Evolutionary conservation across 1,139 yeast species (phyloP).

Genomic region (Pichiaceae sp.): DNA sequence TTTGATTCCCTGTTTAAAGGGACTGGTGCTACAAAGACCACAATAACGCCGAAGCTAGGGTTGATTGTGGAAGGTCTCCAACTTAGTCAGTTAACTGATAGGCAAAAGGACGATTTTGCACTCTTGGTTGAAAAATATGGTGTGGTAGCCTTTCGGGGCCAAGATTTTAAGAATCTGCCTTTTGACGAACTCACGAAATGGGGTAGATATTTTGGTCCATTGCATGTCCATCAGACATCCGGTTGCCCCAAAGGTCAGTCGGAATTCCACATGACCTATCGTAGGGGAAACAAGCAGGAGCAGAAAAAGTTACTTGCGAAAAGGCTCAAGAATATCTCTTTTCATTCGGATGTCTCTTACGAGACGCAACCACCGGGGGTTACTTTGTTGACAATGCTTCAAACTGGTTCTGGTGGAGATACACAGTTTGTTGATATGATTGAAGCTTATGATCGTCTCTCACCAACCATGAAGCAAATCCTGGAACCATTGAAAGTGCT

Average conservation of each 20-base stretch:
- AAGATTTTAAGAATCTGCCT: slow-evolving; percentile 52
- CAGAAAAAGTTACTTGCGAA: slow-evolving; percentile 28
- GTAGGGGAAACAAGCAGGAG: slow-evolving; percentile 36
- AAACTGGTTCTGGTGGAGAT: slow-evolving; percentile 48
- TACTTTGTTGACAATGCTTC: slow-evolving; percentile 47
- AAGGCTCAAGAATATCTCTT: slow-evolving; percentile 30
- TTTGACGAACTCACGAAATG: slow-evolving; percentile 44
- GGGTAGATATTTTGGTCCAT: slow-evolving; percentile 59
- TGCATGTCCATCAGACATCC: slow-evolving; percentile 69
- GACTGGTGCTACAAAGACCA: slow-evolving; percentile 20
- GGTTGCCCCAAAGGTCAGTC: slow-evolving; percentile 55
- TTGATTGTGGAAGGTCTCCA: slow-evolving; percentile 53
- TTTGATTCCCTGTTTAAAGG: slow-evolving; percentile 42
- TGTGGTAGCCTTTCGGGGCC: slow-evolving; percentile 58
- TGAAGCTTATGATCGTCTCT: slow-evolving; percentile 59
- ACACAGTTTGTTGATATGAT: slow-evolving; percentile 57
- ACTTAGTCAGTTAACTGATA: slow-evolving; percentile 40
- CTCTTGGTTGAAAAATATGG: slow-evolving; percentile 58
- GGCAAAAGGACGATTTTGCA: slow-evolving; percentile 58
- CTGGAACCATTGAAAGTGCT: slow-evolving; percentile 50
- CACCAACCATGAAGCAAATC: slow-evolving; percentile 50
- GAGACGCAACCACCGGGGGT: slow-evolving; percentile 64
- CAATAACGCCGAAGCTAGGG: slow-evolving; percentile 58
- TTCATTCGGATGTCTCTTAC: slow-evolving; percentile 68
- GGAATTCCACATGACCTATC: slow-evolving; percentile 55